phyloP scores from a whole-genome alignment of 164 flowering plant species.

The Sextonia rubra region DNA sequence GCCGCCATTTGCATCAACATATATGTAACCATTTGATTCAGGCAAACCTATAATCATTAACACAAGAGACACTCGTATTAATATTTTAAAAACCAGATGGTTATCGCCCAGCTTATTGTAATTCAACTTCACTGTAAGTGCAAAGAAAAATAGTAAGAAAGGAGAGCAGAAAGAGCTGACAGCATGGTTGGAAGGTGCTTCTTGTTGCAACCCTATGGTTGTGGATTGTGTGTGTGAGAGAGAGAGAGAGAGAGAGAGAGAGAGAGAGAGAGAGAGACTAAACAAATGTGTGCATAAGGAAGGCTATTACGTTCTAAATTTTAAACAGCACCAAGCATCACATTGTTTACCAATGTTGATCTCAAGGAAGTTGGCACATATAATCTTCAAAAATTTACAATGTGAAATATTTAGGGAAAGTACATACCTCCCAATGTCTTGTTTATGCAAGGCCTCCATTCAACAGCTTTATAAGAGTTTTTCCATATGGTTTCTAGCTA shows the following conservation, averaged over 20 bases:
- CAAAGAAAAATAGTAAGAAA: background rate
- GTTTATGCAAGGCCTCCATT: conserved; percentile 75
- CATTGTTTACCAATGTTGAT: too few relatives aligned
- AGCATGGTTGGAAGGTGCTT: too few relatives aligned
- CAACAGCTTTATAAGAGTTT: conserved; percentile 62
- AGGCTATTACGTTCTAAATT: too few relatives aligned
- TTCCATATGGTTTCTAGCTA: conserved; percentile 86
- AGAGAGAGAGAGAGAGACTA: too few relatives aligned
- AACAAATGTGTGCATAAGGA: too few relatives aligned
- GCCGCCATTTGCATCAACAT: conserved; percentile 98
- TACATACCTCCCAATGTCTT: conserved; percentile 61
- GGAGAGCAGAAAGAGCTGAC: background rate
- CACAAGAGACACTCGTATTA: conserved; percentile 6
- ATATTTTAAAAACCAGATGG: background rate
- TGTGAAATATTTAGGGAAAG: background rate
- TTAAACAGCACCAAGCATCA: too few relatives aligned
- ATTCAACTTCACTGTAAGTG: background rate
- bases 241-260: too few relatives aligned
- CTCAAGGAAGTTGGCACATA: too few relatives aligned
- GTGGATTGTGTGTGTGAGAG: too few relatives aligned
- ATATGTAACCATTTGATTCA: conserved; percentile 89
- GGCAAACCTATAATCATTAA: conserved; percentile 52
- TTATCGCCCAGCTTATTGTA: background rate
- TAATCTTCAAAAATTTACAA: background rate
- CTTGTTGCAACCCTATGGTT: too few relatives aligned